Base-by-base conservation (phyloP, 164 flowering plant species). In the Pachysandra terminalis region DNA sequence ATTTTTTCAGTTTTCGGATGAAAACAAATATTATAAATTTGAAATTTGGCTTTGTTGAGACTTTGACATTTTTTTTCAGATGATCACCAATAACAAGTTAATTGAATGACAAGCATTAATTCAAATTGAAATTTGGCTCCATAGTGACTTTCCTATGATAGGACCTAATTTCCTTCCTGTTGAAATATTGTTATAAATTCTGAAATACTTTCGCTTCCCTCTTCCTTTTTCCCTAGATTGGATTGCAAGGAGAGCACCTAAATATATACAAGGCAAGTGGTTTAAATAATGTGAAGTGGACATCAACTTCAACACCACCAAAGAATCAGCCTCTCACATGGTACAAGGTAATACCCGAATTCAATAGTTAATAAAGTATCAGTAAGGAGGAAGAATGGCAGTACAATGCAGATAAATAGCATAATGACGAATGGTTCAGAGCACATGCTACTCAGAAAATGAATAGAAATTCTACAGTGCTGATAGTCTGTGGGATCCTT, bases 261-360 rank as follows among this genome's bases (percentile, higher is more conserved):
- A 75, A 83, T n/a, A 71, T 90, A 48, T 84, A 81, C 78, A 81
- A 84, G 62, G 73, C 78, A 27, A 81, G 76, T 61, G 85, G 84
- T 66, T 56, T 75, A 56, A 78, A 78, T 17, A 78, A 73, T 73
- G 81, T 78, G 58, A 87, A 83, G 32, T 96, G 98, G 99, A 68
- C 45, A 56, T 71, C 87, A 21, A 78, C 89, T 52, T 60, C 80
- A 35, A 77, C 78, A 37, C 91, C 93, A 21, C 95, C 95, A 9
- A 93, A 87, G 72, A 64, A 82, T 5, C 97, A 93, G 71, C 93
- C 99, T 41, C 84, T 96, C 69, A 96, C 95, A 53, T 96, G 99
- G 98, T 93, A 96, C 81, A 93, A 90, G 98, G 99, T 95, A 82
- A 32, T 13, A 21, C 35, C 22, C 48, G 35, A 26, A 28, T 56